Evolutionary conservation across 2,329 filamentous ascomycete species (phyloP).

Genomic region (Nemania sp.): DNA sequence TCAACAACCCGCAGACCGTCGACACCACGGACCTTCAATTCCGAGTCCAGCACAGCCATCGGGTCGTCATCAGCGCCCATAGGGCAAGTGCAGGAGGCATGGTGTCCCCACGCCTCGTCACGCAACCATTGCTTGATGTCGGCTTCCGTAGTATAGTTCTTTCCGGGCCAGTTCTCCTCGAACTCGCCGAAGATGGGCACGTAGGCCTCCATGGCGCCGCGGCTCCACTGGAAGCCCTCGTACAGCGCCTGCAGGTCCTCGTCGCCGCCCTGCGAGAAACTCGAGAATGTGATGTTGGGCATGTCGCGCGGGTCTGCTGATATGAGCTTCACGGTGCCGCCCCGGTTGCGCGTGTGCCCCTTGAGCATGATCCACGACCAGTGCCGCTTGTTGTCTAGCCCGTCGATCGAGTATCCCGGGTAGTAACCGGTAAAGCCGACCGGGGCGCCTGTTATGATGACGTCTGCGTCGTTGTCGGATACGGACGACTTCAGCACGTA

Average conservation of each 20-base stretch:
- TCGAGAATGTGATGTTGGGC: constrained; percentile 70
- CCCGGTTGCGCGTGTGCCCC: constrained; percentile 67
- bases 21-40: too few species aligned
- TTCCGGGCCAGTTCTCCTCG: constrained; percentile 26
- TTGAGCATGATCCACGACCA: constrained; percentile 63
- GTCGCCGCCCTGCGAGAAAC: constrained; percentile 61
- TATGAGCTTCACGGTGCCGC: constrained; percentile 67
- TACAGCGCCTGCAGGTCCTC: constrained; percentile 64
- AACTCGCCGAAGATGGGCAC: constrained; percentile 20
- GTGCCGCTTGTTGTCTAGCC: constrained; percentile 48
- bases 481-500: constrained; percentile 52
- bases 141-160: constrained; percentile 22
- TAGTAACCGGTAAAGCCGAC: constrained; percentile 29
- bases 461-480: constrained; percentile 43
- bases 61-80: constrained; percentile 57
- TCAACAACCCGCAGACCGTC: constrained; percentile 67
- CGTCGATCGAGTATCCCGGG: constrained; percentile 44
- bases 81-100: constrained; percentile 40
- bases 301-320: constrained; percentile 70
- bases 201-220: constrained; percentile 53
- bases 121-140: constrained; percentile 33
- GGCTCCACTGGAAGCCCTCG: constrained; percentile 65
- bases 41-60: constrained; percentile 64
- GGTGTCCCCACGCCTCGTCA: constrained; percentile 42
- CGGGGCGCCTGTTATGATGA: constrained; percentile 28